Evolutionary conservation across 169 alveolate species (phyloP).

Genomic region (Babesia gibsoni): DNA sequence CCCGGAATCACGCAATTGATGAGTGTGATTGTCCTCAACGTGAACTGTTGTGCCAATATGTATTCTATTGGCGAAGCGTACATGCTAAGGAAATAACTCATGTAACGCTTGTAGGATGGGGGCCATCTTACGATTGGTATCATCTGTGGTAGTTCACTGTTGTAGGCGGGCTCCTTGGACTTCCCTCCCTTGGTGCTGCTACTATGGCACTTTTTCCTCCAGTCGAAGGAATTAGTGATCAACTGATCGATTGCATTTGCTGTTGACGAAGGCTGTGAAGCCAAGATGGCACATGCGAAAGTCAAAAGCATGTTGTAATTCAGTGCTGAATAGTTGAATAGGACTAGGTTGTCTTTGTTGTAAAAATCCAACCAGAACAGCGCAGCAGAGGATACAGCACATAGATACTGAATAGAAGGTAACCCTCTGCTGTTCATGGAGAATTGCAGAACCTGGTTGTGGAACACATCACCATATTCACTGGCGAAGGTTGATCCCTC

Average conservation of each 20-base stretch:
- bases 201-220: conserved; percentile 40
- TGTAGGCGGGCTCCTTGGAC: not conserved
- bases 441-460: conserved; percentile 67
- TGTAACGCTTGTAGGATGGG: conserved; percentile 54
- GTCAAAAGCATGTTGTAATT: conserved; percentile 51
- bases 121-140: conserved; percentile 60
- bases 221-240: conserved; percentile 39
- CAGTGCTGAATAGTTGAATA: conserved; percentile 63
- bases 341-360: conserved; percentile 63
- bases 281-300: conserved; percentile 34
- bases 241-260: conserved; percentile 29
- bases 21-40: conserved; percentile 6
- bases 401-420: conserved; percentile 70
- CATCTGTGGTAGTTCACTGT: conserved; percentile 35
- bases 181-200: not conserved
- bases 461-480: conserved; percentile 66
- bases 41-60: conserved; percentile 14
- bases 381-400: conserved; percentile 57
- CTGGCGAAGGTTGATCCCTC: conserved; percentile 53
- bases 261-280: conserved; percentile 17
- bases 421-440: conserved; percentile 66
- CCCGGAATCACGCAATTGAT: conserved; percentile 39
- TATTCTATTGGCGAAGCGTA: conserved; percentile 10
- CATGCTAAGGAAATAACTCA: conserved; percentile 38
- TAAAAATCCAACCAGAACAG: conserved; percentile 74